A percentile compares a stretch with the other conserved stretches of the same genome.
These are phyloP conservation scores for Psilocybe mexicana DNA, from an alignment of 1,284 basidiomycete species.

Conservation along the genomic window DNA sequence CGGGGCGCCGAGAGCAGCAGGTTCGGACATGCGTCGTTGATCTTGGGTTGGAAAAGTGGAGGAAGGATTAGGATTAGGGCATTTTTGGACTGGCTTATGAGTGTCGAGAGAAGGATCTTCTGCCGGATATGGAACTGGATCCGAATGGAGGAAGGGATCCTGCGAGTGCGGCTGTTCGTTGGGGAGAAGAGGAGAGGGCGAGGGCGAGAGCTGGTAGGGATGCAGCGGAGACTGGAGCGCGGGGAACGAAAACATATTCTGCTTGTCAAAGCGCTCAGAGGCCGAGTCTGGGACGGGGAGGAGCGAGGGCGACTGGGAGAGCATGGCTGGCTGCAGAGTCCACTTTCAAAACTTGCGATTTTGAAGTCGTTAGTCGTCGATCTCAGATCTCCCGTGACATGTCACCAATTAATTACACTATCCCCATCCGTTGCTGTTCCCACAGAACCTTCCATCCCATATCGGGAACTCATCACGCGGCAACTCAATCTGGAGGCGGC, in stretches of 20 bases:
- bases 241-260: slow-evolving; percentile 33
- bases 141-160: slow-evolving; percentile 43
- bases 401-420: slow-evolving; percentile 21
- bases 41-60: slow-evolving; percentile 39
- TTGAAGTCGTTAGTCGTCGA: slow-evolving; percentile 14
- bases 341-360: slow-evolving; percentile 18
- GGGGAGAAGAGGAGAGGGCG: slow-evolving; percentile 45
- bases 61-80: slow-evolving; percentile 33
- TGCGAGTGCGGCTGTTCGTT: slow-evolving; percentile 45
- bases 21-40: slow-evolving; percentile 67
- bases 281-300: slow-evolving; percentile 21
- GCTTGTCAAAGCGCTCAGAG: slow-evolving; percentile 33
- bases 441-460: slow-evolving; percentile 22
- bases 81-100: slow-evolving; percentile 39
- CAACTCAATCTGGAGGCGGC: slow-evolving; percentile 1
- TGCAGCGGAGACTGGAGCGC: slow-evolving; percentile 25
- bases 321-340: slow-evolving; percentile 25
- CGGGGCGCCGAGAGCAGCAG: slow-evolving; percentile 41
- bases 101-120: slow-evolving; percentile 33
- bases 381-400: slow-evolving; percentile 21
- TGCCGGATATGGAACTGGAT: slow-evolving; percentile 32
- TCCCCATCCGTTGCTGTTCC: slow-evolving; percentile 13
- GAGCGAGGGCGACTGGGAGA: slow-evolving; percentile 33
- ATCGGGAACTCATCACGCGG: slow-evolving; percentile 23
- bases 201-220: slow-evolving; percentile 36